These are phyloP conservation scores for Globisporangium cystogenes DNA, from an alignment of 352 stramenopile species.

Conservation along the genomic window DNA sequence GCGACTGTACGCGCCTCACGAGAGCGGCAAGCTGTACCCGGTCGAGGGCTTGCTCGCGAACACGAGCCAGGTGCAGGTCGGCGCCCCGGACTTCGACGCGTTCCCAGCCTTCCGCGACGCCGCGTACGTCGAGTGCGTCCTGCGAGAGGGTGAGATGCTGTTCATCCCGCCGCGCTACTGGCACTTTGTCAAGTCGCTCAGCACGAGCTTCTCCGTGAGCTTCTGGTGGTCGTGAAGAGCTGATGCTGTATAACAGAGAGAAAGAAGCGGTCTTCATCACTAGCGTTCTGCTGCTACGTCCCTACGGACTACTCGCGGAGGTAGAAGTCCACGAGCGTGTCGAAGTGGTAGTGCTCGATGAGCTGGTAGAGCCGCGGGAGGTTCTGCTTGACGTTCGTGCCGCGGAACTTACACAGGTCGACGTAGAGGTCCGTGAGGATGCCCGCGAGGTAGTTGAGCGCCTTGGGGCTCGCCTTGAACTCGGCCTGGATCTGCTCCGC, in stretches of 20 bases:
- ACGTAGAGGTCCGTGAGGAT: conserved; percentile 84
- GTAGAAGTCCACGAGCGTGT: conserved; percentile 76
- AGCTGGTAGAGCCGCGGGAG: conserved; percentile 64
- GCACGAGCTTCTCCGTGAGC: conserved; percentile 76
- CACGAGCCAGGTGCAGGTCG: conserved; percentile 72
- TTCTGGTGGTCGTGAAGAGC: conserved; percentile 58
- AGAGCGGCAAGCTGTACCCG: conserved; percentile 76
- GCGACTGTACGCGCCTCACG: conserved; percentile 59
- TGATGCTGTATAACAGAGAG: too few species aligned
- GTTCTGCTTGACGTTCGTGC: conserved; percentile 71
- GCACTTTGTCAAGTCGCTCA: conserved; percentile 85
- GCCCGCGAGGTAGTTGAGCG: conserved; percentile 73
- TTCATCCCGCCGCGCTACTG: conserved; percentile 88
- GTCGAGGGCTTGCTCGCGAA: conserved; percentile 83
- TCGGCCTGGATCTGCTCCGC: conserved; percentile 63
- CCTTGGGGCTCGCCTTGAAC: conserved; percentile 63
- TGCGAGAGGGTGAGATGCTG: conserved; percentile 72
- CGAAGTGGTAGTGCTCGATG: conserved; percentile 79
- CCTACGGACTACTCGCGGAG: conserved; percentile 49
- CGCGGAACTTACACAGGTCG: conserved; percentile 81
- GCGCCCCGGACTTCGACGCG: conserved; percentile 31
- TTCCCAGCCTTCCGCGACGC: conserved; percentile 53
- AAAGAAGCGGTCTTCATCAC: too few species aligned
- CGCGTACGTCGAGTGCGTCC: conserved; percentile 63
- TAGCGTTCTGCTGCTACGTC: too few species aligned